Evolutionary conservation across 306 rosid genomes (phyloP), one percentile per base, ranked within the genome.

Genomic region (Corylus avellana): DNA sequence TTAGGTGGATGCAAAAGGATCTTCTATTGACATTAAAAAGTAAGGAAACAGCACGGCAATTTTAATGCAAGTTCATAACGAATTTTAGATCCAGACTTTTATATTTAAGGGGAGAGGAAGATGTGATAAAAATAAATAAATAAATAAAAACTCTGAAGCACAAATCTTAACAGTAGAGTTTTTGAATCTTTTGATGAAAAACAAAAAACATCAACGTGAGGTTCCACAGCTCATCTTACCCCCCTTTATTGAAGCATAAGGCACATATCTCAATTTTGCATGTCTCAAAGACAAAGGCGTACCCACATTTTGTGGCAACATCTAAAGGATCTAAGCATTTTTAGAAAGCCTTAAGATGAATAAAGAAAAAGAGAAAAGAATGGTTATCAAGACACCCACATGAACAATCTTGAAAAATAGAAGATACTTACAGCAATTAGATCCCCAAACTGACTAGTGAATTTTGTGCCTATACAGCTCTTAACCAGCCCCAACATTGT

Each of bases 401-500:
- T 51, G 35, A 4, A 8, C 44, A 66, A 62, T 66, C 80, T 13
- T 25, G 22, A 62, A 53, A 44, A 68, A 71, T 8, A 37, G 66
- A 78, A 81, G 67, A 84, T 72, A 83, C 99, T 93, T 82, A 96
- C 99, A 87, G 99, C 98, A 85, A 96, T 91, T 68, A 96, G 81
- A 86, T 96, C 97, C 57, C 99, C 99, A 51, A 93, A 96, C 83
- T 96, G 99, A 78, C 97, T 76, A 1, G 99, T 96, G 79, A 96
- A 96, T 76, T 96, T 96, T 82, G 99, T 96, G 51, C 99, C 97
- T 9, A 94, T 92, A 87, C 99, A 93, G 86, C 99, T 93, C 84
- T 90, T 96, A 18, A 96, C 97, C 76, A 96, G 87, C 77, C 96
- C 97, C 86, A 96, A 82, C 96, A 96, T 85, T 78, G 92, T 82